phyloP scores from a whole-genome alignment of 2,329 filamentous ascomycete species.

The Bimuria novae-zelandiae region DNA sequence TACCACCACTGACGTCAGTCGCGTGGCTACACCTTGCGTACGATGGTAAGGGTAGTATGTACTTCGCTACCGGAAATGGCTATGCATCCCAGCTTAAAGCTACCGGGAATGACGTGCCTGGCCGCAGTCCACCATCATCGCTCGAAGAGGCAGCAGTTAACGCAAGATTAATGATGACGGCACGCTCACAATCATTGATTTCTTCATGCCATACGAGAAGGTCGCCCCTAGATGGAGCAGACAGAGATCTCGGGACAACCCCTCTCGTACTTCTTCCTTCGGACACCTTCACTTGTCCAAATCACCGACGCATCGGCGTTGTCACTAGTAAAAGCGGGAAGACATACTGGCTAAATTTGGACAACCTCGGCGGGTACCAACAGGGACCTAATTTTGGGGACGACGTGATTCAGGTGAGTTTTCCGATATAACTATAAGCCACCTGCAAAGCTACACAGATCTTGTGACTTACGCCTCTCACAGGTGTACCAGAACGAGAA shows the following conservation, averaged over 20 bases:
- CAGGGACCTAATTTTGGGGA: constrained; percentile 52
- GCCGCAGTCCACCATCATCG: constrained; percentile 51
- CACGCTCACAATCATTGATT: constrained; percentile 51
- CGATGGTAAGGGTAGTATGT: constrained; percentile 54
- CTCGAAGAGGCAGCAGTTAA: constrained; percentile 58
- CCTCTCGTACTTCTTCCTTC: constrained; percentile 52
- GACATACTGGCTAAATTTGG: constrained; percentile 55
- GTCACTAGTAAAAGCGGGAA: constrained; percentile 57
- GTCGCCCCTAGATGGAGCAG: constrained; percentile 55
- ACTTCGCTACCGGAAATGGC: constrained; percentile 56
- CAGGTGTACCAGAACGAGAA: constrained; percentile 55
- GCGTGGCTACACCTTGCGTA: too few relatives aligned
- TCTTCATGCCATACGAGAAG: constrained; percentile 59
- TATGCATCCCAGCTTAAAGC: constrained; percentile 52
- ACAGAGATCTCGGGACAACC: constrained; percentile 55
- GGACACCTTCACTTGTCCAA: constrained; percentile 50
- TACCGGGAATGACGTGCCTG: constrained; percentile 49
- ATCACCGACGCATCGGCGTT: constrained; percentile 54
- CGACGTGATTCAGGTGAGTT: constrained; percentile 50
- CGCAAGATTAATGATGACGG: constrained; percentile 53
- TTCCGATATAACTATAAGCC: too few relatives aligned
- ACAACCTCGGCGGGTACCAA: constrained; percentile 56
- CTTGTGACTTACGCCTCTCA: too few relatives aligned
- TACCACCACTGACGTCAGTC: too few relatives aligned
- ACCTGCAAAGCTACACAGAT: too few relatives aligned